Conservation (phyloP, 192 early-diverging fungal genomes). For the Jimgerdemannia lactiflua region DNA sequence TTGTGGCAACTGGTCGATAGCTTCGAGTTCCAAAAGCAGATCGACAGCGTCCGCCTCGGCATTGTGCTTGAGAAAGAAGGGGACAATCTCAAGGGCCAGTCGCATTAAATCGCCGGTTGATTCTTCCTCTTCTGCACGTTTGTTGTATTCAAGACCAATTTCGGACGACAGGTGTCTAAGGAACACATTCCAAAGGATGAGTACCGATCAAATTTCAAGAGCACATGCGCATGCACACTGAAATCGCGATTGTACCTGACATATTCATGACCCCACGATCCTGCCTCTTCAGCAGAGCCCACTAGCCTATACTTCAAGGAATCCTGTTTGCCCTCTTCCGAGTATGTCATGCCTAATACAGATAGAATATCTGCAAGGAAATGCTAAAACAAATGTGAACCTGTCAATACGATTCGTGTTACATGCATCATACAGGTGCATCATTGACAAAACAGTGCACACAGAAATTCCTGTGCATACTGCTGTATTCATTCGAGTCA, state of each 20-base stretch:
- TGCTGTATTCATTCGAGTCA: no score
- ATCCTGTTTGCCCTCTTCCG: conserved; percentile 81
- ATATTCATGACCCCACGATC: conserved; percentile 99
- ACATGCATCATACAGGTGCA: neutral
- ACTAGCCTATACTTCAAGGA: conserved; percentile 84
- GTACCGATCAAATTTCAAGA: neutral
- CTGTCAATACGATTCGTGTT: neutral
- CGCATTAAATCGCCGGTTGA: conserved; percentile 63
- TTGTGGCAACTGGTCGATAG: conserved; percentile 70
- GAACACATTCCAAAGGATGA: neutral
- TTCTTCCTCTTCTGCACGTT: conserved; percentile 60
- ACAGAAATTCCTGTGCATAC: no score
- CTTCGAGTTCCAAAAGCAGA: conserved; percentile 87
- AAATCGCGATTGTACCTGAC: conserved; percentile 57
- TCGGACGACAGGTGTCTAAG: conserved; percentile 84
- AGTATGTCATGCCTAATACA: conserved; percentile 95
- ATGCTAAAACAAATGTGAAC: conserved; percentile 36
- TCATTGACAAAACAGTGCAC: no score
- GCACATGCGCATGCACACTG: no score
- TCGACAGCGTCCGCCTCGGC: conserved; percentile 99
- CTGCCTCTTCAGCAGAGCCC: conserved; percentile 76
- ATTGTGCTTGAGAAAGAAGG: conserved; percentile 96
- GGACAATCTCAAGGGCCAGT: conserved; percentile 83
- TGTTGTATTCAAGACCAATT: conserved; percentile 81
- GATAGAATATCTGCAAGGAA: conserved; percentile 95